Base-by-base conservation (phyloP, 805 yeast genomes). In the Pichia eremophila region DNA sequence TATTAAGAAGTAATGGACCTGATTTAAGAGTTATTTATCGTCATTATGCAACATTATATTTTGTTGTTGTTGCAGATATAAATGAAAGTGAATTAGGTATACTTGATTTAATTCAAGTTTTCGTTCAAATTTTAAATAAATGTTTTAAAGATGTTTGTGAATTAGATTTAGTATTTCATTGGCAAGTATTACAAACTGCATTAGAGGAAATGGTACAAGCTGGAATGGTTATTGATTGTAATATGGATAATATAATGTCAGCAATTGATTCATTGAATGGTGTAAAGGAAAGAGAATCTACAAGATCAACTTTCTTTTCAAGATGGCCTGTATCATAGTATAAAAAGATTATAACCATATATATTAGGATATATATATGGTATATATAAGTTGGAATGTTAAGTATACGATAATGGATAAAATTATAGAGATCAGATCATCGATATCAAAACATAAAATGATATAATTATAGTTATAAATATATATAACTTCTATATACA, bases 161-260 rank as follows among this genome's bases (percentile, higher is more conserved):
- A 62, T 72, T 93, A 56, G 99, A 93, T 66, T 72, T 93, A 52
- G 96, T 93, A n/a, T 91, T 90, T 68, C 97, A 97, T 17, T 93
- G 99, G 98, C 97, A 93, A 66, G 95, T 89, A 6, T 69, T 91
- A 32, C 95, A 91, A 62, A 83, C 95, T 2, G 96, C 91, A 2
- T 65, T 90, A 43, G 93, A 83, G 57, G 98, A 93, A 58, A 84
- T 93, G 34, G 83, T 93, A 1, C 98, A 93, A 62, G 99, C 98
- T 27, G 99, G 99, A 0, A 83, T 93, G 95, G 99, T 93, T 9
- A 85, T 93, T 36, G 99, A 93, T 62, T 90, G 98, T 2, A 87
- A 83, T 55, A 87, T 89, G 19, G 60, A 69, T 27, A 78, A 83
- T 50, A 89, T 93, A 35, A 96, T 93, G 7, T 79, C 78, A 2